Conservation (phyloP, 2,329 filamentous ascomycete genomes). For the Fusarium heterosporum region DNA sequence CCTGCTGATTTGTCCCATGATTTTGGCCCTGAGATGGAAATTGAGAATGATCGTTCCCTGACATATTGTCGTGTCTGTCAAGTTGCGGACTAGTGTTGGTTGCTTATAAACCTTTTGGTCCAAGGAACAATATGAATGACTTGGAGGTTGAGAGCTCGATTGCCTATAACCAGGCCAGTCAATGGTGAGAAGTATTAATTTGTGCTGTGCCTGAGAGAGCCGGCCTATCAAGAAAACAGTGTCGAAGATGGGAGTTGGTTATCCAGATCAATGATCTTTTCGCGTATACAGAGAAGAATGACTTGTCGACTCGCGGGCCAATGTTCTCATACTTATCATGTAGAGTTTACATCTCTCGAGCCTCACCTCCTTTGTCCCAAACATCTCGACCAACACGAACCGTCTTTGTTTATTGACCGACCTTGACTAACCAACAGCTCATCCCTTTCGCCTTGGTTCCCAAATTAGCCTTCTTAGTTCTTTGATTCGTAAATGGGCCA, state of each 20-base stretch:
- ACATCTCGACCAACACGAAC: slow-evolving; percentile 1
- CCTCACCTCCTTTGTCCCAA: slow-evolving; percentile 20
- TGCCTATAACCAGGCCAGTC: neutral
- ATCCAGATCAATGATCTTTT: neutral
- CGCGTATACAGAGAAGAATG: neutral
- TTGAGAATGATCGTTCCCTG: neutral
- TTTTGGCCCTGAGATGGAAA: neutral
- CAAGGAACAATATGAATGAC: neutral
- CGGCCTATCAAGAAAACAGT: slow-evolving; percentile 5
- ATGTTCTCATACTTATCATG: slow-evolving; percentile 17
- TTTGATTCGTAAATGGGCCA: neutral
- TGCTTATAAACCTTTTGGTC: neutral
- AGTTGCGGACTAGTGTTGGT: neutral
- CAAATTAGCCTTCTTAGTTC: slow-evolving; percentile 14
- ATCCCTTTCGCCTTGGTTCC: slow-evolving; percentile 5
- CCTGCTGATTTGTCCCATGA: neutral
- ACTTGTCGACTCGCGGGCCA: neutral
- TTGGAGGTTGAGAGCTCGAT: neutral
- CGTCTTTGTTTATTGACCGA: slow-evolving; percentile 20
- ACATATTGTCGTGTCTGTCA: neutral
- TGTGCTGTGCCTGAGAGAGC: neutral
- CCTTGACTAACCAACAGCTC: neutral
- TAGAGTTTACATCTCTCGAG: neutral
- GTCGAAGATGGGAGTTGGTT: neutral
- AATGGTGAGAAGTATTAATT: neutral